Conservation (phyloP, 164 flowering plant species). For the Magnolia officinalis region DNA sequence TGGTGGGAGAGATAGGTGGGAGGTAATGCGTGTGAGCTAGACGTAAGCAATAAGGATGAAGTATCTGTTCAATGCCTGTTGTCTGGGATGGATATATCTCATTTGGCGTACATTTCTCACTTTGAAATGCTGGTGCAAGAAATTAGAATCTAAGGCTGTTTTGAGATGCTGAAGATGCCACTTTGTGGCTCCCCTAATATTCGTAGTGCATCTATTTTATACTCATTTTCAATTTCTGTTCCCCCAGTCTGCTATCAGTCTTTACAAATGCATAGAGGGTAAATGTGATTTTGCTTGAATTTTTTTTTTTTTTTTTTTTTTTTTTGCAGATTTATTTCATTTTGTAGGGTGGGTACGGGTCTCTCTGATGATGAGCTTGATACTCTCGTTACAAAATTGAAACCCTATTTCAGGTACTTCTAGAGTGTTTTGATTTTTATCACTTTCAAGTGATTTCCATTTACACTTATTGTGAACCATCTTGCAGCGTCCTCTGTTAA, state of each 20-base stretch:
- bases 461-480: no score
- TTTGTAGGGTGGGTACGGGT: constrained; percentile 95
- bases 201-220: no score
- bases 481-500: no score
- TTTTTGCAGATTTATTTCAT: constrained; percentile 74
- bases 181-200: no score
- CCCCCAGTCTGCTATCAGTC: background rate
- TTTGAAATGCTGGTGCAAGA: background rate
- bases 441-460: background rate
- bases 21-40: background rate
- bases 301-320: no score
- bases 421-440: background rate
- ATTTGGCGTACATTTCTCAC: background rate
- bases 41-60: background rate
- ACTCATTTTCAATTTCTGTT: no score
- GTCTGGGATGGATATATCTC: background rate
- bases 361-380: constrained; percentile 91
- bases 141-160: background rate
- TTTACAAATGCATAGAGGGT: background rate
- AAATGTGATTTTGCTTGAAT: no score
- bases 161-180: background rate
- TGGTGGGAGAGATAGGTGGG: background rate
- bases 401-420: constrained; percentile 79
- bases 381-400: constrained; percentile 70
- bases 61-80: background rate